Conservation (phyloP, 805 yeast species). For the Myxozyma vanderwaltii region DNA sequence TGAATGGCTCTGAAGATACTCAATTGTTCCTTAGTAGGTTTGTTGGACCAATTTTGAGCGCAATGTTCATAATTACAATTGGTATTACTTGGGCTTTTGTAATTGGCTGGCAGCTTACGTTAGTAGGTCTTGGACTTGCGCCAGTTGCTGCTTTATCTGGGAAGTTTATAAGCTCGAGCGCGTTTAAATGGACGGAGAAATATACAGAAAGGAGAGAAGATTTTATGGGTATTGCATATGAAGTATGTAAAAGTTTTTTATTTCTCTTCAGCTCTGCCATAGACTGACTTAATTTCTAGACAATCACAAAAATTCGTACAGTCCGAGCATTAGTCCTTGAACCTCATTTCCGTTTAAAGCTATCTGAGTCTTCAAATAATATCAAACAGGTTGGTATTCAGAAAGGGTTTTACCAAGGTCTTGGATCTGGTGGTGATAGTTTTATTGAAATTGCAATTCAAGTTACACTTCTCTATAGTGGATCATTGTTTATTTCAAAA, state of each 20-base stretch:
- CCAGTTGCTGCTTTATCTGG: conserved; percentile 63
- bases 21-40: conserved; percentile 66
- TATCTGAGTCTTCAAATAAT: conserved; percentile 34
- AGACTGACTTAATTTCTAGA: not conserved
- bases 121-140: conserved; percentile 76
- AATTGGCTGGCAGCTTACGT: conserved; percentile 82
- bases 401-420: conserved; percentile 28
- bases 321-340: conserved; percentile 60
- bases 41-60: conserved; percentile 55
- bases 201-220: conserved; percentile 61
- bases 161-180: conserved; percentile 52
- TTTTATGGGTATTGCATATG: conserved; percentile 53
- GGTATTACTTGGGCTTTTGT: conserved; percentile 79
- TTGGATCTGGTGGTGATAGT: conserved; percentile 40
- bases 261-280: not conserved
- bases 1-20: conserved; percentile 82
- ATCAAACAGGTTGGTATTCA: conserved; percentile 35
- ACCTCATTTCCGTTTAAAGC: conserved; percentile 49
- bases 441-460: conserved; percentile 54
- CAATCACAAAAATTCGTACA: conserved; percentile 52
- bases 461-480: conserved; percentile 75
- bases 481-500: conserved; percentile 66
- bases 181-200: conserved; percentile 57
- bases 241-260: conserved; percentile 8
- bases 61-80: conserved; percentile 54